Base-by-base conservation (phyloP, 768 basidiomycete genomes). In the Boletus coccyginus region DNA sequence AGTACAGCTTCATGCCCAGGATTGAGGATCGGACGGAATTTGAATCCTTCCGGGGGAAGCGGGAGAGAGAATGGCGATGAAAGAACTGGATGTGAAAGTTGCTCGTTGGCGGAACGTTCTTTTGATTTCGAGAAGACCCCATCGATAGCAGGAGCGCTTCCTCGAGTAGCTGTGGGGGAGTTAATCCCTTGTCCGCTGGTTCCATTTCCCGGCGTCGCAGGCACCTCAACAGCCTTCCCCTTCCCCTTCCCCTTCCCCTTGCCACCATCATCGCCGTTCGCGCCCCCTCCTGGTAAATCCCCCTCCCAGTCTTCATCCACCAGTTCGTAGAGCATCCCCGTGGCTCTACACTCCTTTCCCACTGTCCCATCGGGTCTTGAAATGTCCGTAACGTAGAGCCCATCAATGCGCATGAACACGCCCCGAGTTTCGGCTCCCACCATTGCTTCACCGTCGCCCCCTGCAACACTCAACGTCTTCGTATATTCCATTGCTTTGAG, bases 321-420 rank as follows among this genome's bases (percentile, higher is more conserved):
- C 33, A 93, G 75, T 69, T 93, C 91, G 59, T 86, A 92, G 49
- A 92, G 69, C 79, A 82, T 81, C 24, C 91, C 91, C 56, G 81
- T 78, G n/a, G 81, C 83, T 58, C 88, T 76, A 46, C 85, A 85
- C 66, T 90, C 86, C 64, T 74, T 78, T 35, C 73, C 78, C 33
- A 68, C 65, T 5, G 64, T 64, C 5, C 81, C 81, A 38, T 78
- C 73, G 24, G 68, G 58, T 36, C 70, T 74, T 7, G 73, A 62
- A 5, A 79, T 73, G 35, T 91, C 87, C 36, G 82, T 83, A 4
- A 88, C 74, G 60, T 84, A 86, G 35, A 93, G 70, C 5, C 80
- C 81, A 54, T 87, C 82, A 27, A 93, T 63, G 29, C 78, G 74
- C 85, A 94, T 81, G 68, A 93, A 90, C 12, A 90, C 76, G 0